phyloP scores from a whole-genome alignment of 345 rosid genomes.

The Populus alba region DNA sequence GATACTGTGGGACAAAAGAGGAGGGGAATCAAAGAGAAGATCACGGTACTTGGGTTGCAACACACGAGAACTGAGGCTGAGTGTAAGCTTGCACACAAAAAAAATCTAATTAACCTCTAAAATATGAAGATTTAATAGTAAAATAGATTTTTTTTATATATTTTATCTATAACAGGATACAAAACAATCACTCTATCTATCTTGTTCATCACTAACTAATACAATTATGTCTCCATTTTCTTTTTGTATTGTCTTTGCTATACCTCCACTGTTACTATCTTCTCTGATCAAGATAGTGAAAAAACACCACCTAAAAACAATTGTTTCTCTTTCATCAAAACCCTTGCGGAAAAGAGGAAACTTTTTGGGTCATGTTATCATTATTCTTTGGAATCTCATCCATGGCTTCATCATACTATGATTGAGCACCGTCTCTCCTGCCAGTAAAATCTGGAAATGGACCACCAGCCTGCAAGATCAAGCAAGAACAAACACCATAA shows the following conservation, averaged over 20 bases:
- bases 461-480: constrained; percentile 40
- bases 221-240: too few relatives aligned
- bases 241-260: too few relatives aligned
- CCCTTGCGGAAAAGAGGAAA: constrained; percentile 37
- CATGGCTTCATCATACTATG: constrained; percentile 35
- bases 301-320: too few relatives aligned
- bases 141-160: too few relatives aligned
- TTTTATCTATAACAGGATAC: too few relatives aligned
- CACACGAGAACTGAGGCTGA: not conserved
- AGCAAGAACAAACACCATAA: not conserved
- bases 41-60: constrained; percentile 48
- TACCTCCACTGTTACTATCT: too few relatives aligned
- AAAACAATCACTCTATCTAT: too few relatives aligned
- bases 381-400: constrained; percentile 40
- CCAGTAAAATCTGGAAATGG: constrained; percentile 52
- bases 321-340: constrained; percentile 39
- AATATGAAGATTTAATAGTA: too few relatives aligned
- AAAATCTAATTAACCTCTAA: too few relatives aligned
- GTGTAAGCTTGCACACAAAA: too few relatives aligned
- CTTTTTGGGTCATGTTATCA: constrained; percentile 26
- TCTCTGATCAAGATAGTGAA: too few relatives aligned
- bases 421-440: constrained; percentile 42
- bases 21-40: constrained; percentile 17
- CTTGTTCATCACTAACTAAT: too few relatives aligned
- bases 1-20: constrained; percentile 40